These are phyloP conservation scores for Bipolaris gigantea DNA, from an alignment of 2,329 filamentous ascomycete species.

Conservation along the genomic window DNA sequence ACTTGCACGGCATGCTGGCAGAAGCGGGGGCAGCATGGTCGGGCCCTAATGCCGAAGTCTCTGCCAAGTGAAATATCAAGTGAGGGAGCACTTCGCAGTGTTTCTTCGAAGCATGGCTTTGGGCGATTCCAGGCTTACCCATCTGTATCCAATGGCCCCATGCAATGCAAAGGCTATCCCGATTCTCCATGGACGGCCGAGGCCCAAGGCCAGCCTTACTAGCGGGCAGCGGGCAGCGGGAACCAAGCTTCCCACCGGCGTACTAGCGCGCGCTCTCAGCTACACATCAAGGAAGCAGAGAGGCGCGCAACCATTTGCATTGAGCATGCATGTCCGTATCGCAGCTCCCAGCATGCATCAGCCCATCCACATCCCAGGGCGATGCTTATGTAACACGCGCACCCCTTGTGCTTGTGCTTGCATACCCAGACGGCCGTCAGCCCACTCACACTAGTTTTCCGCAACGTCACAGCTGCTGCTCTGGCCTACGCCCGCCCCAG, in stretches of 20 bases:
- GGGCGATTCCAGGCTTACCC: not conserved
- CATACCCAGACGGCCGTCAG: constrained; percentile 21
- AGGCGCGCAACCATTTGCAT: constrained; percentile 13
- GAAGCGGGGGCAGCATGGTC: not conserved
- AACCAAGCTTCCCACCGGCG: constrained; percentile 35
- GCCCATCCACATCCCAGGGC: not conserved
- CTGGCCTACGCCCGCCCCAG: constrained; percentile 18
- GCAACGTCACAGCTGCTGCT: constrained; percentile 34
- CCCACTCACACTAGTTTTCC: constrained; percentile 32
- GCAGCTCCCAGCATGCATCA: constrained; percentile 1
- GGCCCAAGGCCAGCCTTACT: constrained; percentile 12
- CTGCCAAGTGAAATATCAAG: no score
- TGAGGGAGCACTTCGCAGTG: no score
- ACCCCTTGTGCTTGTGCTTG: no score
- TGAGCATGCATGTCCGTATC: constrained; percentile 11
- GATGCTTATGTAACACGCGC: constrained; percentile 11
- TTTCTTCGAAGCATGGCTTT: not conserved
- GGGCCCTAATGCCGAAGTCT: not conserved
- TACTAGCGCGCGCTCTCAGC: constrained; percentile 23
- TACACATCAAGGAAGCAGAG: constrained; percentile 13
- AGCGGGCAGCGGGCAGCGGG: constrained; percentile 29
- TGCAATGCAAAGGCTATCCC: not conserved
- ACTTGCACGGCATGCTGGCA: not conserved
- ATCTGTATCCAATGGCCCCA: not conserved
- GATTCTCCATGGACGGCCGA: not conserved